phyloP scores from a whole-genome alignment of 1,139 yeast species.

The Candida glucosophila region DNA sequence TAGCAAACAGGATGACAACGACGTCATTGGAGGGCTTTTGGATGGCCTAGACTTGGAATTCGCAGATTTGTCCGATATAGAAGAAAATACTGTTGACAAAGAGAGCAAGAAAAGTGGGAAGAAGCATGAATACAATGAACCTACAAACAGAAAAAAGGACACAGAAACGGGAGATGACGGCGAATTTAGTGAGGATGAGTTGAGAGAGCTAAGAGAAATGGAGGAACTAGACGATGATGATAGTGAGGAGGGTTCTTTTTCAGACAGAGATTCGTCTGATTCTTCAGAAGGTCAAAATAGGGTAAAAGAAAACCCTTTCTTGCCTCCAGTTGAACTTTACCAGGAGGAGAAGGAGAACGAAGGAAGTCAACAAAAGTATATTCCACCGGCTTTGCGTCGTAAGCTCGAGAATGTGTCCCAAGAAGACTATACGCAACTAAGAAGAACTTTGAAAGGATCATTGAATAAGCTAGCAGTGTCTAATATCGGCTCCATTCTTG shows the following conservation, averaged over 20 bases:
- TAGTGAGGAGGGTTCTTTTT: slow-evolving; percentile 32
- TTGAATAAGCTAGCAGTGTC: slow-evolving; percentile 83
- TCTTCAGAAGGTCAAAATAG: slow-evolving; percentile 16
- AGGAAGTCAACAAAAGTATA: slow-evolving; percentile 34
- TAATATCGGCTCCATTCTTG: slow-evolving; percentile 61
- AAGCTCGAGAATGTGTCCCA: slow-evolving; percentile 26
- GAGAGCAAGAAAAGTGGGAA: slow-evolving; percentile 1
- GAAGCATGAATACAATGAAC: slow-evolving; percentile 5
- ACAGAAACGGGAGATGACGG: slow-evolving; percentile 35
- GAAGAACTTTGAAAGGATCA: slow-evolving; percentile 65
- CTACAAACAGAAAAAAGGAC: slow-evolving; percentile 20
- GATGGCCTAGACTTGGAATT: slow-evolving; percentile 72
- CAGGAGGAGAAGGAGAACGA: slow-evolving; percentile 5
- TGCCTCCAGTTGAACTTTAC: slow-evolving; percentile 51
- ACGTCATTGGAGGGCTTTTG: slow-evolving; percentile 61
- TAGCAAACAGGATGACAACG: slow-evolving; percentile 49
- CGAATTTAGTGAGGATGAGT: slow-evolving; percentile 12
- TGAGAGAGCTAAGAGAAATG: slow-evolving; percentile 1
- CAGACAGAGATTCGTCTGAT: slow-evolving; percentile 22
- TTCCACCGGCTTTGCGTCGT: slow-evolving; percentile 79
- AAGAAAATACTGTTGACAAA: slow-evolving; percentile 6
- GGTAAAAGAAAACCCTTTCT: slow-evolving; percentile 70
- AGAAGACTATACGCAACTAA: slow-evolving; percentile 43
- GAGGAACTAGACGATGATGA: slow-evolving; percentile 22
- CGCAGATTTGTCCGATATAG: slow-evolving; percentile 10